Evolutionary conservation across 2,329 filamentous ascomycete genomes (phyloP), one percentile per base, ranked within the genome.

Genomic region (Raffaelea ambrosiae): DNA sequence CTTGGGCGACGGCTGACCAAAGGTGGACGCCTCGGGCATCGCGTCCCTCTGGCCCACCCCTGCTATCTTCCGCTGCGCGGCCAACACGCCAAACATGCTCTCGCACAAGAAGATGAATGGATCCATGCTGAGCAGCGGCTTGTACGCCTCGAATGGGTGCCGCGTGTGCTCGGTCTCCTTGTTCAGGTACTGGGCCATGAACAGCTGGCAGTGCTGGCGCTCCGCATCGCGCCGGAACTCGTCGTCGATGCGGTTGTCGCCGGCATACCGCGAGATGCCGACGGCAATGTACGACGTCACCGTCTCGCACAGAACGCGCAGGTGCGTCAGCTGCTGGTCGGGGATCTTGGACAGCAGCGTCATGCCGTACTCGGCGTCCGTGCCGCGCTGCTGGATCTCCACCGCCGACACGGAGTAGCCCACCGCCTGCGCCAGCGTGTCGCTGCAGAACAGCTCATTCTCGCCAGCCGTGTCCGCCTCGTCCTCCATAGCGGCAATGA

Each of bases 351-450:
- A 85, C 19, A 97, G 66, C 41, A 97, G 68, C 5, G 85, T 91
- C 63, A 81, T 74, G 47, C 86, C 84, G 42, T 79, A 76, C 54
- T 85, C 79, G 20, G 82, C 81, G 56, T 88, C 85, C 3, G 88
- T 73, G 7, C 93, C 93, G 57, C 93, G 84, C 62, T 96, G 89
- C 53, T 90, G 84, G 54, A 97, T 95, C 66, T 98, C 93, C 4
- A 87, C 82, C 0, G 89, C 83, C 9, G 89, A 84, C 50, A 98
- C 89, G 0, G 90, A 91, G 61, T 83, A 88, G 2, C 88, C 91
- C 14, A 96, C 80, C 2, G 81, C 72, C 49, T 74, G 73, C 14
- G 81, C 76, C 11, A 89, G 64, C 1, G 76, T 74, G 56, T 86
- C 81, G 49, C 75, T 77, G 20, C 63, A 66, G 48, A 66, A 67